Evolutionary conservation across 495 filamentous ascomycete species (phyloP).

Genomic region (Lasiosphaeria miniovina): DNA sequence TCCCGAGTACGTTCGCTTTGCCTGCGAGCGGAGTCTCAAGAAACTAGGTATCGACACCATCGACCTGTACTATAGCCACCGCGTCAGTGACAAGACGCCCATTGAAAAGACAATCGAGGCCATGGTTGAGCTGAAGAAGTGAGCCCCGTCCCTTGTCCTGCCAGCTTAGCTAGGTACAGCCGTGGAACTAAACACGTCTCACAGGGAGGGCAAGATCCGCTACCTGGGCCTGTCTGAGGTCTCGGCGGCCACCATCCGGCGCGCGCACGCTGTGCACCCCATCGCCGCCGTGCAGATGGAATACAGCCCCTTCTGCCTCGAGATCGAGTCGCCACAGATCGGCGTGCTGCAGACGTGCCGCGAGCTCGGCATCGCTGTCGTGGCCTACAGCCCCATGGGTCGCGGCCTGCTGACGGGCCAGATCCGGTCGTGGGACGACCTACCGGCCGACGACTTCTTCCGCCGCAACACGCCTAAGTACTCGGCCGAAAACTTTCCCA

Average conservation of each 20-base stretch:
- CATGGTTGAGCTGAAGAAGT: constrained; percentile 19
- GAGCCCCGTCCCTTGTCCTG: neutral
- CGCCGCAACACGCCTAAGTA: constrained; percentile 55
- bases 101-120: constrained; percentile 46
- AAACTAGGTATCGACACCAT: constrained; percentile 63
- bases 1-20: constrained; percentile 63
- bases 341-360: constrained; percentile 64
- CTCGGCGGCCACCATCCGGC: constrained; percentile 66
- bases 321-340: constrained; percentile 57
- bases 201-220: constrained; percentile 71
- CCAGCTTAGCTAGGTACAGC: neutral
- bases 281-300: constrained; percentile 79
- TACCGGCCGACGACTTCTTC: constrained; percentile 53
- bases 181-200: neutral
- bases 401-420: constrained; percentile 62
- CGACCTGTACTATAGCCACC: constrained; percentile 76
- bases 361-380: constrained; percentile 66
- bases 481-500: constrained; percentile 62
- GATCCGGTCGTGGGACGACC: constrained; percentile 60
- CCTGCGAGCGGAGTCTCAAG: constrained; percentile 57
- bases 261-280: constrained; percentile 64
- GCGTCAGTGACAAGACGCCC: constrained; percentile 55
- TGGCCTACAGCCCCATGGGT: constrained; percentile 54
- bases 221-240: constrained; percentile 75
- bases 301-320: constrained; percentile 63